Base-by-base conservation (phyloP, 2,329 filamentous ascomycete species). In the Penicillium sp. region DNA sequence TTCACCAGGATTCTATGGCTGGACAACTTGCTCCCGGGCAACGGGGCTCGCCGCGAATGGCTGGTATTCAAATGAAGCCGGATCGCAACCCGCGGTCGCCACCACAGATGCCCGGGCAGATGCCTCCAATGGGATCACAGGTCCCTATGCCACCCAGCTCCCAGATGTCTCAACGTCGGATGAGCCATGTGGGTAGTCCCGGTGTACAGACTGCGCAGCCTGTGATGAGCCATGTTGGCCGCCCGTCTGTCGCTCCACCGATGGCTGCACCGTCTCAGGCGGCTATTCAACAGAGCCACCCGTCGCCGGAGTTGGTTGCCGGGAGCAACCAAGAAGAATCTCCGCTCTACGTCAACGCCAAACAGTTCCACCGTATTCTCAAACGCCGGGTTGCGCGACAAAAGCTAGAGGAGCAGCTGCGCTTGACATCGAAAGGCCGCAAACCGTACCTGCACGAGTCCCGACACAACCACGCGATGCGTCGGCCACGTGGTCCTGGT, bases 381-480 rank as follows among this genome's bases (percentile, higher is more conserved):
- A 97, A 98, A 74, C 80, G 93, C 42, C 81, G 93, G 43, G 88
- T 97, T 49, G 93, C 93, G 5, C 80, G 93, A 21, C 93, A 97
- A 67, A 88, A 87, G 63, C 75, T 98, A 11, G 93, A 98, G 65
- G 93, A 98, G 65, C 87, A 90, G 39, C 71, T 98, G 29, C 81
- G 93, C 28, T 72, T 97, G 42, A 97, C 93, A 0, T 94, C 86
- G 7, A 98, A 98, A 70, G 91, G 91, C 17, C 82, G 93, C 23
- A 97, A 96, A 70, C 93, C 93, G 3, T 98, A 98, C 59, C 77
- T 98, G 20, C 93, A 98, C 69, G 93, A 98, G 64, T 97, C 91
- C 17, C 80, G 93, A 59, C 93, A 98, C 67, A 97, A 97, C 61
- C 93, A 98, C 67, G 93, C 93, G 7, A 98, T 98, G 93, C 83